Evolutionary conservation across 2,329 filamentous ascomycete species (phyloP).

Genomic region (Chaetomiaceae sp.): DNA sequence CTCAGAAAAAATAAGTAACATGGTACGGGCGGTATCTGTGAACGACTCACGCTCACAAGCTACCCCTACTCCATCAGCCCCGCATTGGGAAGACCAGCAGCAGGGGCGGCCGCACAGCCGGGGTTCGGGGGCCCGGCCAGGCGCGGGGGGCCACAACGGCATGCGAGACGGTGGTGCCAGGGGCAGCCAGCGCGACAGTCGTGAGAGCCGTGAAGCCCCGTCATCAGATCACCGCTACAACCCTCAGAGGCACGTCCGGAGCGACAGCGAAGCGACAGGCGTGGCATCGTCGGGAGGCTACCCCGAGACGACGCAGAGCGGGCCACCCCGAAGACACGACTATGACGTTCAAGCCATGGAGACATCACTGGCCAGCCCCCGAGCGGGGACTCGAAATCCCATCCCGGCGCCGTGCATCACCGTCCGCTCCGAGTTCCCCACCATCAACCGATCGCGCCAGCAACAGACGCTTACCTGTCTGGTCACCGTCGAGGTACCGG

Average conservation of each 20-base stretch:
- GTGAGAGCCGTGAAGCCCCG: slow-evolving; percentile 47
- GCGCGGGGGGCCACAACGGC: slow-evolving; percentile 34
- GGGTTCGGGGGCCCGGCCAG: slow-evolving; percentile 38
- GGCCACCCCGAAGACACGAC: slow-evolving; percentile 68
- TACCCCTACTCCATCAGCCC: slow-evolving; percentile 51
- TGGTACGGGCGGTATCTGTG: slow-evolving; percentile 76
- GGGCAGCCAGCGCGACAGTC: slow-evolving; percentile 35
- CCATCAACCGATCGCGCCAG: slow-evolving; percentile 82
- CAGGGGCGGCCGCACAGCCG: slow-evolving; percentile 50
- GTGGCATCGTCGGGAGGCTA: slow-evolving; percentile 74
- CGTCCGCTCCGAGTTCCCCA: slow-evolving; percentile 94
- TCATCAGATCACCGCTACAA: slow-evolving; percentile 33
- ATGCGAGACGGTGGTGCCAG: slow-evolving; percentile 33
- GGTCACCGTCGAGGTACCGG: slow-evolving; percentile 87
- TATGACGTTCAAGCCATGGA: slow-evolving; percentile 98
- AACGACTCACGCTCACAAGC: slow-evolving; percentile 55
- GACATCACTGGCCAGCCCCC: slow-evolving; percentile 70
- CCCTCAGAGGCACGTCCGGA: slow-evolving; percentile 60
- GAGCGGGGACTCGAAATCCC: slow-evolving; percentile 69
- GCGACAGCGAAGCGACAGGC: slow-evolving; percentile 59
- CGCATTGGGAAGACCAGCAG: slow-evolving; percentile 60
- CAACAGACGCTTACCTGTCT: slow-evolving; percentile 94
- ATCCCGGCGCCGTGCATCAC: slow-evolving; percentile 91
- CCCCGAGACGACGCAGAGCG: slow-evolving; percentile 66
- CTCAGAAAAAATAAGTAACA: slow-evolving; percentile 92